A percentile compares a stretch with the other conserved stretches of the same genome.
These are phyloP conservation scores for Geotrichum cucujoidarum DNA, from an alignment of 1,139 yeast genomes.

Conservation along the genomic window DNA sequence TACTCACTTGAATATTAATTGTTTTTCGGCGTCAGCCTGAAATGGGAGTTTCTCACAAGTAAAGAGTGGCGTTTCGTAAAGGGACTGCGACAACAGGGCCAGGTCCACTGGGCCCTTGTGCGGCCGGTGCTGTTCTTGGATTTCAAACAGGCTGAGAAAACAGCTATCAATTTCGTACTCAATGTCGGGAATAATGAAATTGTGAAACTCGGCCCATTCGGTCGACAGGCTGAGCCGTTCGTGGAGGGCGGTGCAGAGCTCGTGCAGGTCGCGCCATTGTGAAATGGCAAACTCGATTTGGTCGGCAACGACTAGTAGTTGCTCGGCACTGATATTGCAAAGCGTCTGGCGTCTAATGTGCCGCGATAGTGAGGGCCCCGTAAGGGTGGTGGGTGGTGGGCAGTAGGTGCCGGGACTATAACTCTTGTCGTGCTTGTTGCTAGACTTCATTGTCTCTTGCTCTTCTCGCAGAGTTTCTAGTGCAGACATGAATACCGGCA, in stretches of 20 bases:
- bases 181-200: constrained; percentile 49
- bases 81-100: constrained; percentile 5
- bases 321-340: constrained; percentile 29
- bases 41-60: constrained; percentile 9
- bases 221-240: constrained; percentile 49
- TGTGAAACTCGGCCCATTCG: constrained; percentile 55
- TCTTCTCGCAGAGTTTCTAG: constrained; percentile 33
- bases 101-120: neutral
- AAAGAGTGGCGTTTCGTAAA: neutral
- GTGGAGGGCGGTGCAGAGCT: constrained; percentile 40
- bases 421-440: constrained; percentile 22
- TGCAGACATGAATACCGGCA: constrained; percentile 42
- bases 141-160: constrained; percentile 33
- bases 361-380: too few species aligned
- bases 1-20: constrained; percentile 8
- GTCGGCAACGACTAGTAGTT: constrained; percentile 34
- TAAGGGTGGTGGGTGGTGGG: constrained; percentile 9
- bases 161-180: constrained; percentile 49
- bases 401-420: constrained; percentile 22
- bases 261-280: constrained; percentile 42
- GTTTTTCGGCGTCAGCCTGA: constrained; percentile 5
- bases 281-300: constrained; percentile 22
- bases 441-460: constrained; percentile 22
- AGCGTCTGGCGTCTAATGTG: constrained; percentile 28
- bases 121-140: constrained; percentile 30